These are phyloP conservation scores for Boletus subcaerulescens DNA, from an alignment of 768 basidiomycete species.

Conservation along the genomic window DNA sequence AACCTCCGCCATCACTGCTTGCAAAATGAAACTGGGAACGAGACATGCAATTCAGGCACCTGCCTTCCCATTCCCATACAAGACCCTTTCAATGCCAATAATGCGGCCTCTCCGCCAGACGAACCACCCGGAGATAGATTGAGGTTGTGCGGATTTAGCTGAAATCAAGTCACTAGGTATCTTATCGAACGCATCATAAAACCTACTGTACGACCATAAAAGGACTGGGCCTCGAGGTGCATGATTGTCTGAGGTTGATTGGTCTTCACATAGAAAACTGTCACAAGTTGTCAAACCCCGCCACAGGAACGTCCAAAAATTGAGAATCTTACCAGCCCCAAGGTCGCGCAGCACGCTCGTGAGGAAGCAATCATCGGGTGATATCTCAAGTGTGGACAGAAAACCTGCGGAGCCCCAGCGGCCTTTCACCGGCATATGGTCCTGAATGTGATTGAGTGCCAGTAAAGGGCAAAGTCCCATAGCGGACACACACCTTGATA, in stretches of 20 bases:
- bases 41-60: conserved; percentile 11
- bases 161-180: conserved; percentile 1
- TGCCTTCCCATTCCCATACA: conserved; percentile 44
- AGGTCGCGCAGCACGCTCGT: conserved; percentile 38
- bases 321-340: conserved; percentile 37
- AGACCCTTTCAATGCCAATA: conserved; percentile 45
- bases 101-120: conserved; percentile 49
- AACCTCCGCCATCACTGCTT: conserved; percentile 33
- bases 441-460: conserved; percentile 22
- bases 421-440: conserved; percentile 41
- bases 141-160: conserved; percentile 46
- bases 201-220: conserved; percentile 32
- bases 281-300: conserved; percentile 1
- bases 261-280: conserved; percentile 44
- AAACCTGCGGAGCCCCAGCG: conserved; percentile 38
- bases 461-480: background rate
- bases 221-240: conserved; percentile 36
- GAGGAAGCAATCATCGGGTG: conserved; percentile 28
- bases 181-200: background rate
- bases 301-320: background rate
- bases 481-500: conserved; percentile 33
- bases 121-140: conserved; percentile 48
- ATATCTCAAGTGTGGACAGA: conserved; percentile 23
- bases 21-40: background rate
- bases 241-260: conserved; percentile 43